phyloP scores from a whole-genome alignment of 2,329 filamentous ascomycete genomes.

The Phaeosphaeriaceae sp. region DNA sequence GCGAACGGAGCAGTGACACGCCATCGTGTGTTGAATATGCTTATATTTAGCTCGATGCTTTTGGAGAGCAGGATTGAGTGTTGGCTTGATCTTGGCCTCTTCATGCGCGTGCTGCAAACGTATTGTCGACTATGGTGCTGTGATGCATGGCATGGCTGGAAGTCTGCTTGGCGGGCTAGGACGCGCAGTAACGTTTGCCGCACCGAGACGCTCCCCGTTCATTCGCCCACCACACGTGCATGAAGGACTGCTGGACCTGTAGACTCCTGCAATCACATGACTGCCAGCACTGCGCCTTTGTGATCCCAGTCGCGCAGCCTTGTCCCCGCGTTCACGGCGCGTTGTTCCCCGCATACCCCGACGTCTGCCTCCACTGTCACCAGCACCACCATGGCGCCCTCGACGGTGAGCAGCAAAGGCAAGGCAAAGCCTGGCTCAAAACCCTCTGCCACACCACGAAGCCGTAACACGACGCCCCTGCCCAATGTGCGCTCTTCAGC shows the following conservation, averaged over 20 bases:
- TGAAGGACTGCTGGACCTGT: background rate
- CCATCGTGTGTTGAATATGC: no score
- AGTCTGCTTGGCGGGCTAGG: background rate
- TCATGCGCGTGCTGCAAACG: background rate
- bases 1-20: no score
- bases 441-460: slow-evolving; percentile 55
- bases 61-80: background rate
- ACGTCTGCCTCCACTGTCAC: slow-evolving; percentile 7
- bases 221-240: background rate
- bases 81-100: background rate
- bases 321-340: slow-evolving; percentile 1
- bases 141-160: background rate
- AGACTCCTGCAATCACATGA: background rate
- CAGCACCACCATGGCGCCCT: slow-evolving; percentile 39
- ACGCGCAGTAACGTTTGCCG: no score
- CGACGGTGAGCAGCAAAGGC: slow-evolving; percentile 48
- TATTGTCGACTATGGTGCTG: background rate
- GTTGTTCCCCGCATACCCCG: slow-evolving; percentile 17
- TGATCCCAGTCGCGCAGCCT: background rate
- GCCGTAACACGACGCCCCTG: slow-evolving; percentile 80
- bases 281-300: background rate
- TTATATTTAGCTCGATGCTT: background rate
- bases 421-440: slow-evolving; percentile 61
- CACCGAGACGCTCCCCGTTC: no score
- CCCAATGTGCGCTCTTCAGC: slow-evolving; percentile 60